phyloP scores from a whole-genome alignment of 192 early-diverging fungal species.

The Bifiguratus adelaidae region DNA sequence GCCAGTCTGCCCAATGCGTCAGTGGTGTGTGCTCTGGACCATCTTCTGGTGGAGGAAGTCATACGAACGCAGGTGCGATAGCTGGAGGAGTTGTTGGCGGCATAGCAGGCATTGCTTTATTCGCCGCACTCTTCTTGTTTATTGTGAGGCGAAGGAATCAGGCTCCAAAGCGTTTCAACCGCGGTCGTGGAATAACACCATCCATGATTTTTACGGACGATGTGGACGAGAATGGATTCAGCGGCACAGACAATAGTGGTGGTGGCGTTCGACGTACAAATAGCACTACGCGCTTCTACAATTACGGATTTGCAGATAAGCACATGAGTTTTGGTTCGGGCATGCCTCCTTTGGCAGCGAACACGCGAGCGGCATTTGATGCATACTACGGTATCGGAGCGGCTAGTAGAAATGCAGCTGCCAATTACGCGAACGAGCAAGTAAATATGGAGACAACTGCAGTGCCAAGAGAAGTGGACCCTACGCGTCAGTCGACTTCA shows the following conservation, averaged over 20 bases:
- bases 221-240: neutral
- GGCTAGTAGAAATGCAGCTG: neutral
- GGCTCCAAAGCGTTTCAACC: conserved; percentile 5
- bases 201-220: conserved; percentile 8
- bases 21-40: neutral
- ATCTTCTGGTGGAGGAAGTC: neutral
- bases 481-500: neutral
- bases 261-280: neutral
- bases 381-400: neutral
- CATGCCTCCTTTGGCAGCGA: neutral
- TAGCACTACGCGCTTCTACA: neutral
- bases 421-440: neutral
- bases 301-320: neutral
- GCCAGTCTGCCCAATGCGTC: neutral
- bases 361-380: neutral
- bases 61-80: neutral
- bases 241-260: too few relatives aligned
- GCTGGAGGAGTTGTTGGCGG: neutral
- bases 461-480: neutral
- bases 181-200: conserved; percentile 10
- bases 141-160: neutral
- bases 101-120: too few relatives aligned
- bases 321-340: neutral
- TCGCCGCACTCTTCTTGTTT: neutral
- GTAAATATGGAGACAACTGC: neutral